Conservation (phyloP, 345 rosid genomes). For the Corchorus olitorius region DNA sequence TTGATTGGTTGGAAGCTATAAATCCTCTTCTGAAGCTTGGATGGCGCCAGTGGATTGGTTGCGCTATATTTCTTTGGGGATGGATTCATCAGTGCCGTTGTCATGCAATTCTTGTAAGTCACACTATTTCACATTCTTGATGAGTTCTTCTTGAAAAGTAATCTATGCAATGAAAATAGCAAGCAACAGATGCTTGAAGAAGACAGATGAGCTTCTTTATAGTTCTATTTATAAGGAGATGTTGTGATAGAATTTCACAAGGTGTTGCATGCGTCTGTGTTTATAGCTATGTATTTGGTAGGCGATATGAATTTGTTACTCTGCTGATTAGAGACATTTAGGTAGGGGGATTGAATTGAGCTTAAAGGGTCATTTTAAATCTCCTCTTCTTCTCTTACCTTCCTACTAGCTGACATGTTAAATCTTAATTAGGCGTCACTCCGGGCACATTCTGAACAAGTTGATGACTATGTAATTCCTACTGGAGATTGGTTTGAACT, state of each 20-base stretch:
- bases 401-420: conserved; percentile 1
- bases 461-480: conserved; percentile 51
- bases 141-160: neutral
- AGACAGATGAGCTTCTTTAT: neutral
- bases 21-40: conserved; percentile 56
- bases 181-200: neutral
- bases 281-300: neutral
- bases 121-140: conserved; percentile 1
- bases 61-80: conserved; percentile 63
- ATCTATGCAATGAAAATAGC: neutral
- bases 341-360: neutral
- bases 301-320: neutral
- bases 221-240: neutral
- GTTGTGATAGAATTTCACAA: neutral
- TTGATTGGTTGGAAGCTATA: conserved; percentile 41
- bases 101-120: conserved; percentile 66
- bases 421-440: conserved; percentile 53
- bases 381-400: neutral
- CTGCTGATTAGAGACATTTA: neutral
- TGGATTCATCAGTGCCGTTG: conserved; percentile 70
- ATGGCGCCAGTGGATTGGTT: conserved; percentile 62
- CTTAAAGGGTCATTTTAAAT: conserved; percentile 15
- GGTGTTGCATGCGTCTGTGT: neutral
- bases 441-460: conserved; percentile 37
- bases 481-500: conserved; percentile 79